These are phyloP conservation scores for Rosa multiflora DNA, from an alignment of 306 rosid genomes.

Conservation along the genomic window DNA sequence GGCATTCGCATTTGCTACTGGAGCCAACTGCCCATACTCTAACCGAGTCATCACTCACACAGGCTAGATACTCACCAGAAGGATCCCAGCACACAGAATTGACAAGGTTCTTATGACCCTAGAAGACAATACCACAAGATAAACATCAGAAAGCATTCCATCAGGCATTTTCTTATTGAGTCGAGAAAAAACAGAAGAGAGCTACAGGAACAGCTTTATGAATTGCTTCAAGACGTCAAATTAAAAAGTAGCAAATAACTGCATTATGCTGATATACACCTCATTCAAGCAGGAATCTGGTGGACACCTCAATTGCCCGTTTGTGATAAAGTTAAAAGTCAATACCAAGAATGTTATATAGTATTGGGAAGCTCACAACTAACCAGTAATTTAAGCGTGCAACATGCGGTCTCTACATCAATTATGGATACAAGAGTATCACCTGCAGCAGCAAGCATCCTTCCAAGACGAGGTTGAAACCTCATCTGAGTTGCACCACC, in stretches of 20 bases:
- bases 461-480: conserved; percentile 77
- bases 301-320: neutral
- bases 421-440: conserved; percentile 53
- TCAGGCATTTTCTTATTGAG: neutral
- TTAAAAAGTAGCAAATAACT: neutral
- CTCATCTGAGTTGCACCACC: conserved; percentile 75
- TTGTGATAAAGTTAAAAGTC: neutral
- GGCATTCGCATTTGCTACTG: conserved; percentile 42
- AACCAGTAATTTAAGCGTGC: conserved; percentile 59
- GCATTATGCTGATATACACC: neutral
- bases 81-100: conserved; percentile 73
- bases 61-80: conserved; percentile 66
- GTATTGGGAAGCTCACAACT: neutral
- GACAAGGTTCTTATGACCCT: conserved; percentile 68
- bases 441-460: conserved; percentile 64
- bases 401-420: conserved; percentile 58
- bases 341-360: neutral
- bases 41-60: conserved; percentile 63
- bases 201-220: neutral
- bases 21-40: conserved; percentile 63
- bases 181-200: neutral
- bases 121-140: conserved; percentile 17
- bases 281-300: conserved; percentile 3
- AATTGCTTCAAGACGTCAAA: neutral
- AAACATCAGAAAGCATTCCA: neutral